Evolutionary conservation across 2,329 filamentous ascomycete species (phyloP), one percentile per base, ranked within the genome.

Genomic region (Cercospora zeina): DNA sequence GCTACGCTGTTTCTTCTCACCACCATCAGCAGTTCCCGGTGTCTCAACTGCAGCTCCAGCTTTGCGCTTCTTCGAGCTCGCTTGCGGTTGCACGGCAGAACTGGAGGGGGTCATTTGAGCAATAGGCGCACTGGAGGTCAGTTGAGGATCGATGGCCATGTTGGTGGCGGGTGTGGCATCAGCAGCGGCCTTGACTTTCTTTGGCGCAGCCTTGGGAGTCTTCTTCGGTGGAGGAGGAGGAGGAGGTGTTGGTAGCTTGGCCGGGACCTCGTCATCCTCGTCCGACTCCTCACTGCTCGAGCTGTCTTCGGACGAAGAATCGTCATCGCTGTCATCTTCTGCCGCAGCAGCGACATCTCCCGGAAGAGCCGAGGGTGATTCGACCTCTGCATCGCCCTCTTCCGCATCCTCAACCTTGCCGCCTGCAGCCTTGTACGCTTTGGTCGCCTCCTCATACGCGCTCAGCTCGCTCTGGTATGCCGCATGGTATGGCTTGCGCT

Each of bases 401-500:
- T 39, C 60, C 4, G 56, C 59, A 16, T 77, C 62, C 10, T 63
- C 64, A 1, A 66, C 37, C 21, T 68, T 73, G 13, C 76, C 76
- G 49, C 75, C 76, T n/a, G 77, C 78, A 56, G 81, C 81, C 70
- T 85, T 82, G 77, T 87, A 88, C 3, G 78, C 79, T 55, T 78
- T 78, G 71, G 84, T 78, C 57, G 83, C 80, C 59, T 80, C 76
- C 67, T 84, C 81, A 76, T 85, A 87, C 47, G 79, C 75, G 54
- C 82, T 81, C 66, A 86, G 78, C 63, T 84, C 84, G 64, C 78
- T 76, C 65, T 81, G 78, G 73, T 88, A 88, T n/a, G 82, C 78
- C 30, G 81, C 77, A 68, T 83, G 81, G 79, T 83, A 86, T 58
- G 87, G 85, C 76, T 83, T 78, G 72, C 96, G 96, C 79, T 96